Evolutionary conservation across 116 monocot genomes (phyloP).

Genomic region (Posidonia oceanica): DNA sequence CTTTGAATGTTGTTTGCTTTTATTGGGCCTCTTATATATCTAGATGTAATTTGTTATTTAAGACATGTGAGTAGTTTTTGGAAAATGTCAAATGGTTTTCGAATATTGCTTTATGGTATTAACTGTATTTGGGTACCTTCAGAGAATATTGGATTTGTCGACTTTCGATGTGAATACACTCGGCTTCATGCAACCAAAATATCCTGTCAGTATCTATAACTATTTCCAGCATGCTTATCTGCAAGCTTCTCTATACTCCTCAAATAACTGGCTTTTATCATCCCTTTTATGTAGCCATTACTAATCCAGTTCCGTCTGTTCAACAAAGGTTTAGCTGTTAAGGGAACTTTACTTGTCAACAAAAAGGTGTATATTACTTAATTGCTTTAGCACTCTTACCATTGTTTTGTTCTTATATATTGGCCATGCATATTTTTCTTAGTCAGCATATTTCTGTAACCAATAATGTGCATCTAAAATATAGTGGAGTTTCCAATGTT

Average conservation of each 20-base stretch:
- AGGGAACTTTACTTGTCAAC: constrained; percentile 58
- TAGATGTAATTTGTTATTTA: not conserved
- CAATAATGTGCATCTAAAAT: no score
- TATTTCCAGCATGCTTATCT: not conserved
- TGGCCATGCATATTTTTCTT: no score
- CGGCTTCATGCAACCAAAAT: not conserved
- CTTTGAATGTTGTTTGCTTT: not conserved
- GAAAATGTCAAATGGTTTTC: not conserved
- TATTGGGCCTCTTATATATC: not conserved
- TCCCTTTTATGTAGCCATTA: constrained; percentile 38
- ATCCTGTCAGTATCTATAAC: not conserved
- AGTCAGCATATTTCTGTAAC: no score
- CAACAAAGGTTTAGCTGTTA: constrained; percentile 52
- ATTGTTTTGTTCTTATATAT: not conserved
- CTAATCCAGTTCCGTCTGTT: constrained; percentile 65
- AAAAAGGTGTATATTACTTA: constrained; percentile 28
- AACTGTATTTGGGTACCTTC: not conserved
- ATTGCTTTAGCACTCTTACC: not conserved
- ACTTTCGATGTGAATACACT: not conserved
- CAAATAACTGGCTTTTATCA: not conserved
- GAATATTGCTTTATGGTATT: not conserved
- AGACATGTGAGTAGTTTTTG: no score
- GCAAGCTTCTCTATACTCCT: not conserved
- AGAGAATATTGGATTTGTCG: not conserved
- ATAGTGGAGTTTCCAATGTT: no score